Evolutionary conservation across 2,329 filamentous ascomycete genomes (phyloP), one percentile per base, ranked within the genome.

Genomic region (Pseudocercospora cruenta): DNA sequence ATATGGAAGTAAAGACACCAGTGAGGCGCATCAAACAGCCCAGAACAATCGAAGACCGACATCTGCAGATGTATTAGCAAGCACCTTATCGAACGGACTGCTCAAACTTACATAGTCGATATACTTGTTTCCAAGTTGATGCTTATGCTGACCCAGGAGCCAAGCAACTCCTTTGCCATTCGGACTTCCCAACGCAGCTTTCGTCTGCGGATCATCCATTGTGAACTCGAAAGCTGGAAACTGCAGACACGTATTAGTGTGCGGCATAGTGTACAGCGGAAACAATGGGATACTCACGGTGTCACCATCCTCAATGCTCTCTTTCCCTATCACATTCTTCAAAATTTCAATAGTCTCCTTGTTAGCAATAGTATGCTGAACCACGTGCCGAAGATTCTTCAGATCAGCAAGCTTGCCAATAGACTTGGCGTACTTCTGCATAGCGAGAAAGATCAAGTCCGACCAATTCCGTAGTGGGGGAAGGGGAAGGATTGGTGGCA

Each of bases 1-100:
- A 64, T 43, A 14, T 62, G 62, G 36, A 67, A n/a, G 22, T 67
- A 67, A 2, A 67, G 21, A 12, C 65, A 67, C 65, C 65, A 67
- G 6, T 58, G 39, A 1, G 62, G 12, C 16, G 58, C 19, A 6
- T 57, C 62, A 22, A 55, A n/a, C 2, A 16, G n/a, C 6, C 39
- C 65, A 6, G 65, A 58, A 39, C 62, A 67, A 62, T 61, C 62
- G 58, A 67, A 67, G 6, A 67, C 63, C 14, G 60, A 36, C n/a
- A 67, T 26, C 47, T 53, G 9, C 14, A 16, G n/a, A n/a, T 7
- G 16, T 10, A 10, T 43, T 7, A 43, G 39, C 39, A 19, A 19
- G 14, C 4, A 43, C 16, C 6, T 16, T 9, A 5, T 1, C 14
- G 39, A 43, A 4, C 3, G n/a, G 10, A 7, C 39, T 5, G 7